These are phyloP conservation scores for Cercospora zeae-maydis DNA, from an alignment of 2,329 filamentous ascomycete genomes.

Conservation along the genomic window DNA sequence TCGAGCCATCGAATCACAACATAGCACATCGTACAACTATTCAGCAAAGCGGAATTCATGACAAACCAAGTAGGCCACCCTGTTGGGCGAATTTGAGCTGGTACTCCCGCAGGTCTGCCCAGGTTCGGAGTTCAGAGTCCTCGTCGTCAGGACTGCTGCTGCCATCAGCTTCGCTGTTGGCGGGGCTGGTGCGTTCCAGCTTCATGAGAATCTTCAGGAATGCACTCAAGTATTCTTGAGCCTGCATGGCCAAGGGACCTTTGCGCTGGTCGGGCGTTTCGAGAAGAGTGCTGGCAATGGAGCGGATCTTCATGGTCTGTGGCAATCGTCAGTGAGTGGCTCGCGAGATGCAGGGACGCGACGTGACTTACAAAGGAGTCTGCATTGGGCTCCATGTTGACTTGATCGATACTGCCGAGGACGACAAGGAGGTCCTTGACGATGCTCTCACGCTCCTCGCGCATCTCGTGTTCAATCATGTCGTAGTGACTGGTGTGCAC, in stretches of 20 bases:
- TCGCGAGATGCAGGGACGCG: not conserved
- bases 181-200: conserved; percentile 62
- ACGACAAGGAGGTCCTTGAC: conserved; percentile 74
- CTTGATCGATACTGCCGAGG: conserved; percentile 72
- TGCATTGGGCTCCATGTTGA: conserved; percentile 74
- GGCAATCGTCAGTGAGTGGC: conserved; percentile 3
- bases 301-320: conserved; percentile 76
- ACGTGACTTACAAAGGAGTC: conserved; percentile 57
- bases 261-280: conserved; percentile 56
- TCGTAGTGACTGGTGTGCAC: conserved; percentile 38
- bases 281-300: conserved; percentile 76
- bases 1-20: conserved; percentile 20
- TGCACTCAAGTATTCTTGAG: conserved; percentile 66
- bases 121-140: conserved; percentile 70
- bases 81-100: conserved; percentile 68
- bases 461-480: conserved; percentile 61
- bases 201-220: conserved; percentile 73
- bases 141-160: conserved; percentile 53
- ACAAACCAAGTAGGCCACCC: conserved; percentile 51
- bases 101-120: conserved; percentile 75
- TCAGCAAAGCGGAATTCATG: conserved; percentile 19
- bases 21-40: conserved; percentile 3
- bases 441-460: conserved; percentile 73
- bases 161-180: conserved; percentile 42
- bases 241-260: conserved; percentile 52